Evolutionary conservation across 257 asterid species (phyloP).

Genomic region (Solanum etuberosum): DNA sequence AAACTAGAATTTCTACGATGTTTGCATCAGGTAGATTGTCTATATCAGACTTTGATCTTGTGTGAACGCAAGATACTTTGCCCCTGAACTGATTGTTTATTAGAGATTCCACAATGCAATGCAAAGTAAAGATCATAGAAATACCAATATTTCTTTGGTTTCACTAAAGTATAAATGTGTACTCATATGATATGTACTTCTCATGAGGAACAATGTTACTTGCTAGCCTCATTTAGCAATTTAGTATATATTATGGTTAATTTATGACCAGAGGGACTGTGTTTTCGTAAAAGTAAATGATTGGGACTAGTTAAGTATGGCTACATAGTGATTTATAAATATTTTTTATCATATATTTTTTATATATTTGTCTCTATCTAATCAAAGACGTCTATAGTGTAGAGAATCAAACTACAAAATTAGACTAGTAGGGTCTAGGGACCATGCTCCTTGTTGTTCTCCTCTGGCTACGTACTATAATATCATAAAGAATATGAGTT

Average conservation of each 20-base stretch:
- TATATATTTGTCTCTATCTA: not conserved
- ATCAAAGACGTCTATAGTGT: not conserved
- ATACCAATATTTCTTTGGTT: not conserved
- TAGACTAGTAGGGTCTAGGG: not conserved
- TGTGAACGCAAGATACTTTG: not conserved
- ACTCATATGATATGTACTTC: not conserved
- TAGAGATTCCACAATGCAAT: not conserved
- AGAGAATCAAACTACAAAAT: not conserved
- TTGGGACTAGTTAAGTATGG: not conserved
- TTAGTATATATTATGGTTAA: not conserved
- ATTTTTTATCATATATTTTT: not conserved
- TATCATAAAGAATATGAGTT: not conserved
- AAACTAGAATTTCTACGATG: not conserved
- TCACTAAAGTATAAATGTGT: not conserved
- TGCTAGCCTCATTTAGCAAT: not conserved
- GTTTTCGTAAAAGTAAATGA: not conserved
- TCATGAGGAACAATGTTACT: not conserved
- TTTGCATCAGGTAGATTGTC: not conserved
- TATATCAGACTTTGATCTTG: not conserved
- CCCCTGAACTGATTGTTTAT: accelerated
- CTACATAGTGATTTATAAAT: not conserved
- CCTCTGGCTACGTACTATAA: not conserved
- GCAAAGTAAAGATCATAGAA: not conserved
- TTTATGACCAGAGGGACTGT: not conserved
- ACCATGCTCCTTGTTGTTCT: not conserved